Percentiles rank a stretch among this genome's conserved stretches.
These are phyloP conservation scores for Solidago caesia DNA, from an alignment of 129 eudicot species.

Conservation along the genomic window DNA sequence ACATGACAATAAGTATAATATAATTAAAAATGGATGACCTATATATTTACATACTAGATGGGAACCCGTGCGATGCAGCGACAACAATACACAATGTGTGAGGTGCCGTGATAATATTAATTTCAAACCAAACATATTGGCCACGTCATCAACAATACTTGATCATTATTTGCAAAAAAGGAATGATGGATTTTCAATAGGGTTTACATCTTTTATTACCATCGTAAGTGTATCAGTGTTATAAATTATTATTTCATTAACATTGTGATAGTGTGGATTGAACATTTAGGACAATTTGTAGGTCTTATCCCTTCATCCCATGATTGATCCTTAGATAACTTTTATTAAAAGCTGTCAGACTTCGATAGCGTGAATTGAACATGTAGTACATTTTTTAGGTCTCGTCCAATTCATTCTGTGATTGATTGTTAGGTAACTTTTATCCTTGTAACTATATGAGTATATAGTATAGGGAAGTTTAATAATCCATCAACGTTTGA, in stretches of 20 bases:
- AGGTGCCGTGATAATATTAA: too few relatives aligned
- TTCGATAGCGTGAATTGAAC: too few relatives aligned
- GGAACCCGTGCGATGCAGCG: too few relatives aligned
- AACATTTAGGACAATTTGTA: background rate
- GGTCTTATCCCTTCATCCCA: background rate
- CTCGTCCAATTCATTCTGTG: background rate
- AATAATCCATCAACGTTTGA: background rate
- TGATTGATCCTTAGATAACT: background rate
- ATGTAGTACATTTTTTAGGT: too few relatives aligned
- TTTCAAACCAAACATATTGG: constrained; percentile 35
- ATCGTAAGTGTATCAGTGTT: constrained; percentile 59
- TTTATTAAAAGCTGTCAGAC: too few relatives aligned
- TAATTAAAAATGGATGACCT: too few relatives aligned
- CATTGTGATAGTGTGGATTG: background rate
- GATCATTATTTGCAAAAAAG: constrained; percentile 82
- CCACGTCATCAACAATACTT: constrained; percentile 77
- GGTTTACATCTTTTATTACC: constrained; percentile 88
- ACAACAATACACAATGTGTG: too few relatives aligned
- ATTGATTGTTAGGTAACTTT: background rate
- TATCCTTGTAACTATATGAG: background rate
- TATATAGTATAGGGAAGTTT: background rate
- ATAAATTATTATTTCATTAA: background rate
- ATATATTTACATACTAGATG: too few relatives aligned
- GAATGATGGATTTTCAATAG: constrained; percentile 81
- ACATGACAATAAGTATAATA: too few relatives aligned